Evolutionary conservation across 2,329 filamentous ascomycete species (phyloP).

Genomic region (Pestalotiopsis sp.): DNA sequence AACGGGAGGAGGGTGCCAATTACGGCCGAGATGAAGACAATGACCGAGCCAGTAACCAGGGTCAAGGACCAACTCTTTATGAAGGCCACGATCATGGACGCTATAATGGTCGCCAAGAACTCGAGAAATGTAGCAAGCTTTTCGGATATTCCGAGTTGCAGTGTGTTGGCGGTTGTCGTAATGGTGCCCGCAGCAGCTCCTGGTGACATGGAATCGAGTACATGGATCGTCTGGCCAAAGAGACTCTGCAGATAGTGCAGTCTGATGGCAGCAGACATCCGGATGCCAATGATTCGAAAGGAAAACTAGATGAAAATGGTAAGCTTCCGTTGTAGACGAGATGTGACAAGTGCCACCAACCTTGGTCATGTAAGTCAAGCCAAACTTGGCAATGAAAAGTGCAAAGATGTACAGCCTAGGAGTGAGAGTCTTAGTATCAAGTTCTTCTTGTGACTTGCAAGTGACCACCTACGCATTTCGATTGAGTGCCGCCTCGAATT

Average conservation of each 20-base stretch:
- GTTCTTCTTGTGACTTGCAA: neutral
- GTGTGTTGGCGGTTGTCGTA: conserved; percentile 63
- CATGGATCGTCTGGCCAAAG: conserved; percentile 67
- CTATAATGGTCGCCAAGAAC: conserved; percentile 52
- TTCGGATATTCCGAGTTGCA: conserved; percentile 68
- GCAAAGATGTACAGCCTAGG: conserved; percentile 68
- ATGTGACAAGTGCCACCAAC: conserved; percentile 30
- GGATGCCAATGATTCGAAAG: conserved; percentile 64
- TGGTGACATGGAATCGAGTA: conserved; percentile 66
- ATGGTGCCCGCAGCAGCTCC: conserved; percentile 66
- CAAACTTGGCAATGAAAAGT: conserved; percentile 69
- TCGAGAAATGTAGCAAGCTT: conserved; percentile 63
- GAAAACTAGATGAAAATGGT: conserved; percentile 42
- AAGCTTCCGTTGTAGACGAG: neutral
- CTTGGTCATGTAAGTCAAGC: conserved; percentile 64
- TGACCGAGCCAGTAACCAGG: conserved; percentile 57
- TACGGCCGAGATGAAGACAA: conserved; percentile 57
- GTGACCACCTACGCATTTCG: conserved; percentile 42
- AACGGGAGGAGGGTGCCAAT: conserved; percentile 54
- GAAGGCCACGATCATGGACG: conserved; percentile 58
- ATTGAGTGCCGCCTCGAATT: conserved; percentile 47
- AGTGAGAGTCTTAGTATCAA: neutral
- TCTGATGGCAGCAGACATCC: conserved; percentile 63
- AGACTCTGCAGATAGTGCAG: conserved; percentile 66
- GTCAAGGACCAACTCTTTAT: conserved; percentile 61